A percentile compares a stretch with the other conserved stretches of the same genome.
Evolutionary conservation across 441 rosid species (phyloP).

Genomic region (Erodium trifolium): DNA sequence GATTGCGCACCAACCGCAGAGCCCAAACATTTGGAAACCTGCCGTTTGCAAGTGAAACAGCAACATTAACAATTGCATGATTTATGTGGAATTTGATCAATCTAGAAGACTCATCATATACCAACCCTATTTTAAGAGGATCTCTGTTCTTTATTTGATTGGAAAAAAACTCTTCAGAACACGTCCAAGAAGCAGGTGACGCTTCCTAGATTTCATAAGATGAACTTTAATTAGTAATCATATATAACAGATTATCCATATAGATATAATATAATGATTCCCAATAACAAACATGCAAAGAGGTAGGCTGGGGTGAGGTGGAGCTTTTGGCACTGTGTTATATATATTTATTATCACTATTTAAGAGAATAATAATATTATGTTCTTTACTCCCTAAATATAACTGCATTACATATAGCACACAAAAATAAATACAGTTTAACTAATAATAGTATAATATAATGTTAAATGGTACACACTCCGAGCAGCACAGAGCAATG

Average conservation of each 20-base stretch:
- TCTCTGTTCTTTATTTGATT: constrained; percentile 82
- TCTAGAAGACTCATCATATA: constrained; percentile 1
- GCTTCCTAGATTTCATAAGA: constrained; percentile 44
- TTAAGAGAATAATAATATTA: background rate
- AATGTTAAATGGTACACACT: constrained; percentile 1
- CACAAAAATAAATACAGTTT: background rate
- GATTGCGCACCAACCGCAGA: constrained; percentile 75
- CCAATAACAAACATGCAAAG: background rate
- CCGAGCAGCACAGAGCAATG: constrained; percentile 6
- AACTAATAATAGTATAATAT: background rate
- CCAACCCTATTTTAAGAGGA: constrained; percentile 78
- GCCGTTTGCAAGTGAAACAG: constrained; percentile 17
- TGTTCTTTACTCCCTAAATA: background rate
- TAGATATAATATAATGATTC: background rate
- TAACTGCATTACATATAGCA: background rate
- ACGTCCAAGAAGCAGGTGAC: constrained; percentile 93
- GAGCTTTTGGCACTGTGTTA: background rate
- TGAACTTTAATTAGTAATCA: constrained; percentile 8
- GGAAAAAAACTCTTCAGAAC: constrained; percentile 83
- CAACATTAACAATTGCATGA: constrained; percentile 6
- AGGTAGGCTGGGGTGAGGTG: background rate
- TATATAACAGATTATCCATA: background rate
- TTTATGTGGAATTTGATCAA: background rate
- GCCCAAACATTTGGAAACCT: constrained; percentile 86
- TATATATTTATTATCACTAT: background rate